Base-by-base conservation (phyloP, 176 grass and related monocot species). In the Metroxylon sagu region DNA sequence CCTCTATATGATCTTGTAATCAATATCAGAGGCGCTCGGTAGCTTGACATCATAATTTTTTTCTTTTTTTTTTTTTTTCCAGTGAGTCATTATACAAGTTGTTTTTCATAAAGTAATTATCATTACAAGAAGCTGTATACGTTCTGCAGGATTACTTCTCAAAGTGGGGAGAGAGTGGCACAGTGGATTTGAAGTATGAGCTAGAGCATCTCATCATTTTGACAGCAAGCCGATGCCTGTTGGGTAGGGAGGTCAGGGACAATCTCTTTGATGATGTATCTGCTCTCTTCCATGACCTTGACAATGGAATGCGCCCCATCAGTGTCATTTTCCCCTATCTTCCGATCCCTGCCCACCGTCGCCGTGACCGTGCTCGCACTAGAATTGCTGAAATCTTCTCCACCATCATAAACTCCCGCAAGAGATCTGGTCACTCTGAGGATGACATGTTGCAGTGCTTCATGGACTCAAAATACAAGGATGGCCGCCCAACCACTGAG, bases 381-480 rank as follows among this genome's bases (percentile, higher is more conserved):
- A 80, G 92, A 39, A 71, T 97, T 59, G 84, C 87, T 4, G 81
- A 83, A 43, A 97, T 97, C 61, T 97, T 97, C 14, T 39, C 87
- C 30, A 79, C 83, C 56, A 97, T 97, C 63, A 97, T 97, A 62
- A 86, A 80, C 21, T 88, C 87, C 59, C 86, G 92, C 72, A 97
- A 97, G 84, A 62, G 65, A 59, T 87, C 78, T 53, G 84, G 87
- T 73, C 77, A 74, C 29, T 67, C 72, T 0, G 92, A 91, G 64
- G 80, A 87, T 74, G 92, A 97, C 74, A 91, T 97, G 92, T 72
- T 97, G 62, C 92, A 97, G 56, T 91, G 80, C 78, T 97, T 97
- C 72, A 97, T 97, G 50, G 87, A 97, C 59, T 97, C 92, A 28
- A 97, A 84, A 78, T 97, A 97, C 81, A 97, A 91, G 70, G 85